Conservation (phyloP, 495 filamentous ascomycete genomes). For the Neurospora sp. region DNA sequence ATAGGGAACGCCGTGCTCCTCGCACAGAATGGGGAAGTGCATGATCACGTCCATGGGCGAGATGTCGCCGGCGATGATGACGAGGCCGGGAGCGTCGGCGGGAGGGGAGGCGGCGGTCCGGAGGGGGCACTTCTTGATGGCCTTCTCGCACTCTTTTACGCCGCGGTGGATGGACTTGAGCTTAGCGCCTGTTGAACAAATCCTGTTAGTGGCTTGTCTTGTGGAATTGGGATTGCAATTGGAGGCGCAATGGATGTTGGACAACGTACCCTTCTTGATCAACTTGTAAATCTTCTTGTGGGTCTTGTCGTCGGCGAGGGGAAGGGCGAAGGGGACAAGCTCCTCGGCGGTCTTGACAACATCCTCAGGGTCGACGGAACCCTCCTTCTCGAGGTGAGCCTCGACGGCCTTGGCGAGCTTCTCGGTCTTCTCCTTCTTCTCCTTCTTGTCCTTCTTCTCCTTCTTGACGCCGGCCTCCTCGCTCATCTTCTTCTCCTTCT, state of each 20-base stretch:
- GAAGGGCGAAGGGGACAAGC: constrained; percentile 86
- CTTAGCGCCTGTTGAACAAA: too few species aligned
- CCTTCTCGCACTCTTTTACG: constrained; percentile 97
- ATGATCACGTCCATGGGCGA: constrained; percentile 95
- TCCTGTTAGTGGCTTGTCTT: too few species aligned
- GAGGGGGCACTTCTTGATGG: constrained; percentile 77
- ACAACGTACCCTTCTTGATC: constrained; percentile 96
- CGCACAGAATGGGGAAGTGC: constrained; percentile 93
- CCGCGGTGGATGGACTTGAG: constrained; percentile 89
- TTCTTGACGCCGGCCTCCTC: constrained; percentile 45
- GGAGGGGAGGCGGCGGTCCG: constrained; percentile 40
- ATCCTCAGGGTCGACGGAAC: constrained; percentile 22
- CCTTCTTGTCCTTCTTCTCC: constrained; percentile 73
- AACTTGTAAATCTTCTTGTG: constrained; percentile 89
- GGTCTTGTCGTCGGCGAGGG: constrained; percentile 80
- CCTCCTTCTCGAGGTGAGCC: constrained; percentile 22
- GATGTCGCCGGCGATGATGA: constrained; percentile 92
- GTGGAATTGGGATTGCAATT: too few species aligned
- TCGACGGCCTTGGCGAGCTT: constrained; percentile 31
- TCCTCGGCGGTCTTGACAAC: constrained; percentile 50
- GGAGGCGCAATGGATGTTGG: too few species aligned
- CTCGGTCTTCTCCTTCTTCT: constrained; percentile 56
- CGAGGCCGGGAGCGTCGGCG: constrained; percentile 55
- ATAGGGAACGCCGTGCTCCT: constrained; percentile 93
- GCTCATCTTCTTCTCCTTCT: constrained; percentile 10